Conservation (phyloP, 2,329 filamentous ascomycete species). For the Didymella lethalis region DNA sequence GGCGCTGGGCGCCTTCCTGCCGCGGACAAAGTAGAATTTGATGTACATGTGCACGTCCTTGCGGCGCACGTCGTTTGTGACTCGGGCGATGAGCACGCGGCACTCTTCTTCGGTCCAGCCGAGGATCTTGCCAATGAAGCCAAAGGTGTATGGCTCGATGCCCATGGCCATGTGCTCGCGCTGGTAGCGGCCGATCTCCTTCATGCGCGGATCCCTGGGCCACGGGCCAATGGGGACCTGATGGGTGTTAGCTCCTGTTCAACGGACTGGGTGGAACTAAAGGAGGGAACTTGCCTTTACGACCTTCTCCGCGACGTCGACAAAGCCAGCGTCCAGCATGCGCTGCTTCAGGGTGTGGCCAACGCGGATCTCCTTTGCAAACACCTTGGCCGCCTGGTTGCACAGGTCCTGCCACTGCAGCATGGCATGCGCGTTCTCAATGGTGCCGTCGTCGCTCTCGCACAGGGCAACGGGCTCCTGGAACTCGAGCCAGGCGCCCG, state of each 20-base stretch:
- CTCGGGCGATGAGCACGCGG: conserved; percentile 45
- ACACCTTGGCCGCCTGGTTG: conserved; percentile 38
- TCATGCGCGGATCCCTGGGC: conserved; percentile 59
- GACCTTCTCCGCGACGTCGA: conserved; percentile 45
- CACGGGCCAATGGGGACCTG: conserved; percentile 51
- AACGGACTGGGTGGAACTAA: no score
- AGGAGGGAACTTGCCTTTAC: conserved; percentile 36
- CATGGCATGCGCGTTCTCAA: conserved; percentile 35
- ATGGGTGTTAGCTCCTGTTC: not conserved
- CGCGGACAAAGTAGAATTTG: conserved; percentile 47
- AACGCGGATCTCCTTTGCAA: conserved; percentile 39
- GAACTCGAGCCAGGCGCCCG: conserved; percentile 49
- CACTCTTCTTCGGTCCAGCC: conserved; percentile 49
- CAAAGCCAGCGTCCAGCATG: conserved; percentile 44
- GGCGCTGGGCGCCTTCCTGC: conserved; percentile 33
- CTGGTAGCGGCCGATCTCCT: conserved; percentile 57
- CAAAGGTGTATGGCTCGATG: conserved; percentile 48
- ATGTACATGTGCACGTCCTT: conserved; percentile 43
- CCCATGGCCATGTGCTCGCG: conserved; percentile 48
- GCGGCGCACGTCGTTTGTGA: conserved; percentile 43
- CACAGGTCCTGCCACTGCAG: conserved; percentile 41
- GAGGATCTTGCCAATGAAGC: conserved; percentile 47
- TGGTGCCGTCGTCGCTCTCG: conserved; percentile 43
- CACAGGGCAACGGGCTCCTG: conserved; percentile 47
- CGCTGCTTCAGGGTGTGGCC: conserved; percentile 35